Conservation (phyloP, 2,329 filamentous ascomycete species). For the Calycina marina region DNA sequence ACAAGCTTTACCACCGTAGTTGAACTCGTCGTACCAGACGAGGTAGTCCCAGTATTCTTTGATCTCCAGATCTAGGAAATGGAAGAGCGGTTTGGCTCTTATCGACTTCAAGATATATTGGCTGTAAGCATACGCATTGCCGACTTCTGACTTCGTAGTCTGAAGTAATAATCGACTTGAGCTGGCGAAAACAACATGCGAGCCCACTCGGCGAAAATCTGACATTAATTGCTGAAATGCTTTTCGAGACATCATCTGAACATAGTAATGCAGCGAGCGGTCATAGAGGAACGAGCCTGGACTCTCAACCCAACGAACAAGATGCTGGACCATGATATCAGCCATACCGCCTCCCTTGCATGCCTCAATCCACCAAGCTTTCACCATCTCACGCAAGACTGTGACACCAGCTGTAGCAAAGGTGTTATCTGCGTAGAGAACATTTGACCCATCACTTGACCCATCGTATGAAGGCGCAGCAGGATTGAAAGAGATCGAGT, state of each 20-base stretch:
- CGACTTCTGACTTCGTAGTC: constrained; percentile 91
- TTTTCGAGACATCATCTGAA: constrained; percentile 97
- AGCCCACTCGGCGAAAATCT: constrained; percentile 89
- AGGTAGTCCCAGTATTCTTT: constrained; percentile 99
- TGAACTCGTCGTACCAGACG: constrained; percentile 97
- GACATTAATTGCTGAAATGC: constrained; percentile 94
- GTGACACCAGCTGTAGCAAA: constrained; percentile 86
- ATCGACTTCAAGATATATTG: constrained; percentile 98
- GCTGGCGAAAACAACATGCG: constrained; percentile 89
- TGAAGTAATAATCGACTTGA: constrained; percentile 81
- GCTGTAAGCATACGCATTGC: constrained; percentile 91
- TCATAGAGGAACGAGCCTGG: constrained; percentile 93
- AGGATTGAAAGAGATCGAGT: constrained; percentile 75
- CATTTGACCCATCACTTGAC: constrained; percentile 46
- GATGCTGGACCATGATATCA: constrained; percentile 91
- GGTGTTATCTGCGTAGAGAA: constrained; percentile 72
- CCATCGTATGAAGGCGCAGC: constrained; percentile 46
- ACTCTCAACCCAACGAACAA: constrained; percentile 93
- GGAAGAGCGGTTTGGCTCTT: constrained; percentile 85
- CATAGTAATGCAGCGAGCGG: constrained; percentile 84
- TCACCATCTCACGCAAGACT: constrained; percentile 95
- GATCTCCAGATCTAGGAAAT: constrained; percentile 93
- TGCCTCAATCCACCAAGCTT: constrained; percentile 94
- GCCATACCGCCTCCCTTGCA: constrained; percentile 86
- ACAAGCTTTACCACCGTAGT: constrained; percentile 92